Percentiles rank a stretch among this genome's conserved stretches.
phyloP scores from a whole-genome alignment of 257 asterid species.

The Solanum etuberosum region DNA sequence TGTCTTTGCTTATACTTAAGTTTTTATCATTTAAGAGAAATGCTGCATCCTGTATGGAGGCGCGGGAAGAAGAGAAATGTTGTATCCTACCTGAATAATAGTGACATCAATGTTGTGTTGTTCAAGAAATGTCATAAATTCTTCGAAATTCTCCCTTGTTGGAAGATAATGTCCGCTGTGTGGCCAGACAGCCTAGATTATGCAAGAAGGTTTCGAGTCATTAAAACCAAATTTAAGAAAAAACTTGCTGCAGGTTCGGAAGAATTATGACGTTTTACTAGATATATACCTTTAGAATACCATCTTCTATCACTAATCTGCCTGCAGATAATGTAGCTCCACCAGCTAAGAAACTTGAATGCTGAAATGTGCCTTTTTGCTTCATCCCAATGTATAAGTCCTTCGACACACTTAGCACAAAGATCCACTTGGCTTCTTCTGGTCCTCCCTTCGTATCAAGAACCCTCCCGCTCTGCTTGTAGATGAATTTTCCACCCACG shows the following conservation, averaged over 20 bases:
- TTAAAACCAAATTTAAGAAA: neutral
- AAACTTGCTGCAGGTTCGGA: neutral
- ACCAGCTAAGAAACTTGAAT: slow-evolving; percentile 95
- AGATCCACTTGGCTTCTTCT: slow-evolving; percentile 76
- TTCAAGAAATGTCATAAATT: slow-evolving; percentile 54
- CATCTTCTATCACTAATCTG: slow-evolving; percentile 61
- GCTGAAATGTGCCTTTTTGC: slow-evolving; percentile 74
- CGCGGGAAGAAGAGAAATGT: neutral
- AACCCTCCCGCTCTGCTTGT: slow-evolving; percentile 48
- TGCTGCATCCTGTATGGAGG: neutral
- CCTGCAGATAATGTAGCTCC: slow-evolving; percentile 93
- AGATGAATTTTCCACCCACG: slow-evolving; percentile 42
- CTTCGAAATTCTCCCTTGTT: slow-evolving; percentile 80
- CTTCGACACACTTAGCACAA: slow-evolving; percentile 67
- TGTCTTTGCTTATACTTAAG: neutral
- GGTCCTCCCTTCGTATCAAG: slow-evolving; percentile 59
- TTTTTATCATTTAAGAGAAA: neutral
- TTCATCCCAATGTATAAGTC: slow-evolving; percentile 62
- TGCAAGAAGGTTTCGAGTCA: neutral
- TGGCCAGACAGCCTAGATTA: slow-evolving; percentile 80
- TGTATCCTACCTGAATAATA: slow-evolving; percentile 45
- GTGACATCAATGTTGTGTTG: slow-evolving; percentile 46
- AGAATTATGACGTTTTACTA: neutral
- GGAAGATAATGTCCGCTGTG: slow-evolving; percentile 98
- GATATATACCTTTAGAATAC: slow-evolving; percentile 52